phyloP scores from a whole-genome alignment of 2,329 filamentous ascomycete species.

The Penicillium psychrosexuale region DNA sequence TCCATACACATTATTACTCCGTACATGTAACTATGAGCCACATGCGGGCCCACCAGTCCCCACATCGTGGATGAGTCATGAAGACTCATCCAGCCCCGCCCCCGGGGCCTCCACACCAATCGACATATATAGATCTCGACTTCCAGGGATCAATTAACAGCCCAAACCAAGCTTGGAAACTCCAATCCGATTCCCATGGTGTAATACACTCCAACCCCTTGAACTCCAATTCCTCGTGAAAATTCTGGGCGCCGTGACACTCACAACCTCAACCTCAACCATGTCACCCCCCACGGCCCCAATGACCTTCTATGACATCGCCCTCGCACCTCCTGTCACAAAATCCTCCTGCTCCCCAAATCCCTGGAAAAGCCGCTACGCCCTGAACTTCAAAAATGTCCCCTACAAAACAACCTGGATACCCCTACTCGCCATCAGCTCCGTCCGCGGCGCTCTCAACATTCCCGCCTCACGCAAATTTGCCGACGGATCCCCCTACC shows the following conservation, averaged over 20 bases:
- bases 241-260: background rate
- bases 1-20: too few relatives aligned
- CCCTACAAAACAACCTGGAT: slow-evolving; percentile 55
- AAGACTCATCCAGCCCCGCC: background rate
- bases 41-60: background rate
- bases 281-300: background rate
- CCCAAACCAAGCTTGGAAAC: too few relatives aligned
- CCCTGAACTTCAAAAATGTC: slow-evolving; percentile 50
- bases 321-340: slow-evolving; percentile 33
- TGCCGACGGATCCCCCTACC: slow-evolving; percentile 52
- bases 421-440: slow-evolving; percentile 50
- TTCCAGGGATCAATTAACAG: background rate
- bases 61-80: background rate
- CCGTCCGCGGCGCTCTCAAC: slow-evolving; percentile 48
- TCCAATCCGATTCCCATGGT: fast-evolving
- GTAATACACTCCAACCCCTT: background rate
- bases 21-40: background rate
- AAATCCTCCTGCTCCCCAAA: slow-evolving; percentile 45
- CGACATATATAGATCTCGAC: background rate
- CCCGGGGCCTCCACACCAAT: background rate
- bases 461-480: slow-evolving; percentile 54
- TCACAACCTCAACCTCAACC: background rate
- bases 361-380: slow-evolving; percentile 51
- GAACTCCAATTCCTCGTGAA: background rate
- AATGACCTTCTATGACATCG: slow-evolving; percentile 49